These are phyloP conservation scores for Blepharisma stoltei DNA, from an alignment of 73 alveolate genomes.

Conservation along the genomic window DNA sequence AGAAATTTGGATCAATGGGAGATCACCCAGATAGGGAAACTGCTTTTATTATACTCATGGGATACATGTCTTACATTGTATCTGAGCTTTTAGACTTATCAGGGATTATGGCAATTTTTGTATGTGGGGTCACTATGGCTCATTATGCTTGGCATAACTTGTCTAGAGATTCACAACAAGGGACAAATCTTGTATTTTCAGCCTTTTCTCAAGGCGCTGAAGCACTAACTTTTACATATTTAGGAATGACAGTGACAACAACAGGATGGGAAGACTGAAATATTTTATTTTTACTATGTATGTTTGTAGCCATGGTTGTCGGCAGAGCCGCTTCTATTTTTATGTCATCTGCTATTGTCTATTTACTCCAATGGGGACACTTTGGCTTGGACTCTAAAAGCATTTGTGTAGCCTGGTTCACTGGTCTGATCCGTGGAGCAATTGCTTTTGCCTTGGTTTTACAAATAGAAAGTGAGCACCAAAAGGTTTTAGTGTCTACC, in stretches of 20 bases:
- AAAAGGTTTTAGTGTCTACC: slow-evolving; percentile 60
- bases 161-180: slow-evolving; percentile 76
- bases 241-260: slow-evolving; percentile 76
- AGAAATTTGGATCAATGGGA: slow-evolving; percentile 44
- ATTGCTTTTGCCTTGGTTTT: slow-evolving; percentile 93
- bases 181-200: slow-evolving; percentile 83
- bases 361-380: slow-evolving; percentile 47
- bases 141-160: slow-evolving; percentile 91
- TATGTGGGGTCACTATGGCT: slow-evolving; percentile 90
- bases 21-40: slow-evolving; percentile 84
- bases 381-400: slow-evolving; percentile 71
- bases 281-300: slow-evolving; percentile 62
- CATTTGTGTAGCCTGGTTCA: slow-evolving; percentile 79
- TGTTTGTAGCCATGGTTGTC: slow-evolving; percentile 66
- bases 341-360: slow-evolving; percentile 58
- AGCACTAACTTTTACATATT: slow-evolving; percentile 93
- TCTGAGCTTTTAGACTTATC: slow-evolving; percentile 85
- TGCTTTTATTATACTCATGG: slow-evolving; percentile 75
- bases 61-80: slow-evolving; percentile 80
- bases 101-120: slow-evolving; percentile 91
- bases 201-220: slow-evolving; percentile 94
- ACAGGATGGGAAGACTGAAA: slow-evolving; percentile 50
- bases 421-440: slow-evolving; percentile 95
- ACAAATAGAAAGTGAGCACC: slow-evolving; percentile 62
- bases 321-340: slow-evolving; percentile 88